Conservation (phyloP, 2,329 filamentous ascomycete genomes). For the Fusarium papillatum region DNA sequence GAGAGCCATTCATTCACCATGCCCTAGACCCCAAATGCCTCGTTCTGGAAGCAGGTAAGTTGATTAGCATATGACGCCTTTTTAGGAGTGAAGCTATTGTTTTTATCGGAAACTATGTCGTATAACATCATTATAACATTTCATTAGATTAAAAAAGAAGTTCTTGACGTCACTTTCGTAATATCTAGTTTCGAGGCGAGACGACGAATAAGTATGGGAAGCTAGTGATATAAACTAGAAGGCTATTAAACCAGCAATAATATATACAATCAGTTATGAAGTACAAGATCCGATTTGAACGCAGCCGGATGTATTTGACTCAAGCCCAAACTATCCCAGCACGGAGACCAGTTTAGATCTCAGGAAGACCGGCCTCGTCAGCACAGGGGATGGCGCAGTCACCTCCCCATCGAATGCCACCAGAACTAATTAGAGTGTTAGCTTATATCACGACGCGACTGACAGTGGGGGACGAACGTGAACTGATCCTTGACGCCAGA, state of each 20-base stretch:
- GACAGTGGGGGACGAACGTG: not conserved
- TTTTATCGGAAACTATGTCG: no score
- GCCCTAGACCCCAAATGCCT: no score
- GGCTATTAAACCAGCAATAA: not conserved
- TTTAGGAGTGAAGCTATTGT: no score
- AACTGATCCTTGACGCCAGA: constrained; percentile 13
- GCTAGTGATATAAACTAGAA: not conserved
- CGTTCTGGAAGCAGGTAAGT: no score
- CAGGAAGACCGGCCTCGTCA: constrained; percentile 1
- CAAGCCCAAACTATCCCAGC: not conserved
- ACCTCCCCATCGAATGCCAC: constrained; percentile 1
- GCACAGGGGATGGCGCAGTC: constrained; percentile 12
- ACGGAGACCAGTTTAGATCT: not conserved
- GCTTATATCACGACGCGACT: not conserved
- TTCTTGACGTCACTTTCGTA: no score
- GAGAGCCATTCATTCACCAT: no score
- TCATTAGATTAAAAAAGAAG: no score
- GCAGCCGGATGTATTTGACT: not conserved
- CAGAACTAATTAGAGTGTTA: not conserved
- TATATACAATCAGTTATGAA: not conserved
- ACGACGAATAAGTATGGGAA: not conserved
- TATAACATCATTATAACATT: no score
- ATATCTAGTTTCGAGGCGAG: no score
- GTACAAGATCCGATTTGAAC: not conserved
- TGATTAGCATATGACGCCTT: no score